Base-by-base conservation (phyloP, 2,329 filamentous ascomycete species). In the Bimuria novae-zelandiae region DNA sequence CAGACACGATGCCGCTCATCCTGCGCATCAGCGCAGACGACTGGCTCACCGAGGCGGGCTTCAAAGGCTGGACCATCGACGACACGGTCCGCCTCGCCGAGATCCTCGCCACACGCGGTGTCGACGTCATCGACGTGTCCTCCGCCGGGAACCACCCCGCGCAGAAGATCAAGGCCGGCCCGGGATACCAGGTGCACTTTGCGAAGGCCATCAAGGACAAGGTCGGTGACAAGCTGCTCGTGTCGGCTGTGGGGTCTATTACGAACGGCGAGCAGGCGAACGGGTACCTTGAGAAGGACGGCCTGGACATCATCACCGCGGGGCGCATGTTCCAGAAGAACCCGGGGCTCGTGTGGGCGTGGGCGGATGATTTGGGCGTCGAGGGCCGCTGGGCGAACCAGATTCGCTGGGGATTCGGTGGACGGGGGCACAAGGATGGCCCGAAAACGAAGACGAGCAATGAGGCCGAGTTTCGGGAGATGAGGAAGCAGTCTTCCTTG, bases 61-160 rank as follows among this genome's bases (percentile, higher is more conserved):
- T 73, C 16, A 82, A 86, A 59, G 84, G 82, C 63, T 94, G 90
- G 89, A 88, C 81, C 0, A 61, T 84, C 2, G 80, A 85, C 14
- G 81, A 93, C 49, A 86, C 84, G 0, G 78, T 84, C 25, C 77
- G 78, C 43, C 80, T 94, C 1, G 87, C 89, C 0, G 69, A 79
- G 68, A 77, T 88, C 8, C 82, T 97, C 1, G 88, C 89, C 0
- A 83, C 82, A 0, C 78, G 81, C 11, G 92, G 92, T 25, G 82
- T 96, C 37, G 92, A 97, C 70, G 77, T 96, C 14, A 80, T 96
- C 25, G 92, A 97, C 70, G 84, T 96, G 52, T 91, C 87, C 62
- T 87, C 86, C 1, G 90, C 86, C 29, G 92, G 89, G 33, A 89
- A 89, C 69, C 82, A 85, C 68, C 73, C 78, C 30, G 70, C 74